These are phyloP conservation scores for Onygenales sp. DNA, from an alignment of 2,329 filamentous ascomycete genomes.

Conservation along the genomic window DNA sequence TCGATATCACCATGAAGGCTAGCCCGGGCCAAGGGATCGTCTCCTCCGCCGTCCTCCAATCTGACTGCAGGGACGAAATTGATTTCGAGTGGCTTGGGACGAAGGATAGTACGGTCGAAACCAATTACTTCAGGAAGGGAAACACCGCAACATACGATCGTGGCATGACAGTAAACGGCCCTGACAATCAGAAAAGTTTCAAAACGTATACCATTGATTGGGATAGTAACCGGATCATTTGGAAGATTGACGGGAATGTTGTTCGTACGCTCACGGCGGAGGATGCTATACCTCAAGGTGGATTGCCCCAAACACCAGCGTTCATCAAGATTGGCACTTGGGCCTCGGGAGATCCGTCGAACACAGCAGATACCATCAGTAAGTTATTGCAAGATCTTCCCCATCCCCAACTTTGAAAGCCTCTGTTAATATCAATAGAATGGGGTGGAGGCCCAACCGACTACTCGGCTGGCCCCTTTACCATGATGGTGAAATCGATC, in stretches of 20 bases:
- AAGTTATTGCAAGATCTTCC: not conserved
- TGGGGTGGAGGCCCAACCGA: conserved; percentile 4
- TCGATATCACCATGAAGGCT: conserved; percentile 74
- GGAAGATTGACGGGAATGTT: conserved; percentile 52
- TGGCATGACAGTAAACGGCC: conserved; percentile 50
- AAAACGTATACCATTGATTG: conserved; percentile 50
- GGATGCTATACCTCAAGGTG: conserved; percentile 44
- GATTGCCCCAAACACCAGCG: conserved; percentile 65
- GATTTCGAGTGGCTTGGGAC: conserved; percentile 55
- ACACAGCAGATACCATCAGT: conserved; percentile 13
- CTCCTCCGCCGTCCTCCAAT: conserved; percentile 80
- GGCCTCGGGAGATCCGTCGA: conserved; percentile 48
- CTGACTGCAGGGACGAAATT: conserved; percentile 90
- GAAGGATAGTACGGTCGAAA: conserved; percentile 45
- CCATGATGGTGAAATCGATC: conserved; percentile 61
- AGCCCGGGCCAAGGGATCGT: conserved; percentile 84
- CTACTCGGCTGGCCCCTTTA: conserved; percentile 49
- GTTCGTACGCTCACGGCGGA: conserved; percentile 52
- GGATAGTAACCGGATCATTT: conserved; percentile 53
- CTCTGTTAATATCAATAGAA: not conserved
- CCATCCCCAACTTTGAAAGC: not conserved
- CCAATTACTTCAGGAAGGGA: conserved; percentile 94
- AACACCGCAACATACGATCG: conserved; percentile 73
- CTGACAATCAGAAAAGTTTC: conserved; percentile 42
- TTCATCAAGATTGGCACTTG: conserved; percentile 60